Evolutionary conservation across 2,329 filamentous ascomycete genomes (phyloP), one percentile per base, ranked within the genome.

Genomic region (Penicillium sp.): DNA sequence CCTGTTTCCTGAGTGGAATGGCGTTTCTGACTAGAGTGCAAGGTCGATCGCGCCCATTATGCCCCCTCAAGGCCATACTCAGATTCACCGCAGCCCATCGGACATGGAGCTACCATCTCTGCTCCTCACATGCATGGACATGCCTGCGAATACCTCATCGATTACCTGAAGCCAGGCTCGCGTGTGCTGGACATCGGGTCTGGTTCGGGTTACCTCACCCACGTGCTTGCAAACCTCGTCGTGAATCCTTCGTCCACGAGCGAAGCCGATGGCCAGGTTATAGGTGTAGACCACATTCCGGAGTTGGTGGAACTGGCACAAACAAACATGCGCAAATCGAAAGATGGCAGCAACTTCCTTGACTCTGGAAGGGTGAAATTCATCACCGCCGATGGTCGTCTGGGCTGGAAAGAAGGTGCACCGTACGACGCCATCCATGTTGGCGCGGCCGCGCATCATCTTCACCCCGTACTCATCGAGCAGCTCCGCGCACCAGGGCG

Each of bases 341-440:
- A 69, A 1, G 71, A 77, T 35, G 86, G 87, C 0, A 68, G 72
- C 7, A 63, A 66, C 10, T 69, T 94, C 48, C 68, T 96, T 13
- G 76, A 77, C 1, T 72, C 68, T 0, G 86, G 84, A 0, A 78
- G 75, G 6, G 86, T 90, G 37, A 74, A 75, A 49, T 94, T 94
- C 63, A 76, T 90, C 1, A 76, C 81, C 0, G 89, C 82, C 0
- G 90, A 96, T 70, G 86, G 85, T 1, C 70, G 86, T 5, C 76
- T 79, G 53, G 85, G 85, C 1, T 84, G 79, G 77, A 62, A 75
- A 2, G 78, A 77, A 70, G 49, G 71, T 61, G 61, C 79, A 72
- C 53, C 82, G 0, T 98, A 91, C 76, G 88, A 97, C 75, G 90
- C 86, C 2, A 97, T 98, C 52, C 93, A 97, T 65, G 93, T 97